Conservation (phyloP, 495 filamentous ascomycete genomes). For the Pyrenula aspistea region DNA sequence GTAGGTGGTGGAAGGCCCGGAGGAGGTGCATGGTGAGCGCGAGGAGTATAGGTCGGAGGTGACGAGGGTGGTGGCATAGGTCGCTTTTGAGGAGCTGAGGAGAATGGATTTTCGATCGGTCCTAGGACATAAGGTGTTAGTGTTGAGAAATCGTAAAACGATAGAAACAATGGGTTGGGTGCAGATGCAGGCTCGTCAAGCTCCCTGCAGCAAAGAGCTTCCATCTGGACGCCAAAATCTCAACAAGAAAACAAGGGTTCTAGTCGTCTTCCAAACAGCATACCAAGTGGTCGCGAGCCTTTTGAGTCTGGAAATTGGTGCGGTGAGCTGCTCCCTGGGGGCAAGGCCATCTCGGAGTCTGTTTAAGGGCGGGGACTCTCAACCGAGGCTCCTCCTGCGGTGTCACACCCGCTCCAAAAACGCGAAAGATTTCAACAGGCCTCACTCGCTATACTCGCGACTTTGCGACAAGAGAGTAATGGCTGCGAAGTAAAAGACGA, state of each 20-base stretch:
- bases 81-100: slow-evolving; percentile 13
- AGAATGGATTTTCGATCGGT: neutral
- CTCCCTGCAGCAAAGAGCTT: too few relatives aligned
- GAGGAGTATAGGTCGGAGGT: slow-evolving; percentile 37
- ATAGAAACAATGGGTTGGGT: too few relatives aligned
- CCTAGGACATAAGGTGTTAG: too few relatives aligned
- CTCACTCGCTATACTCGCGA: neutral
- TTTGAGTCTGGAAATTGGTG: neutral
- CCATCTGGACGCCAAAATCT: too few relatives aligned
- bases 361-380: neutral
- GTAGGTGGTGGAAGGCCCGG: slow-evolving; percentile 17
- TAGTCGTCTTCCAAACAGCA: neutral
- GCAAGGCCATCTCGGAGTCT: neutral
- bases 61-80: slow-evolving; percentile 51
- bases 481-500: too few relatives aligned
- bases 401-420: neutral
- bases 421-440: neutral
- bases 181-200: too few relatives aligned
- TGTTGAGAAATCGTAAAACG: too few relatives aligned
- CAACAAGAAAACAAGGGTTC: too few relatives aligned
- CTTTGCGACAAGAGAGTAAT: neutral
- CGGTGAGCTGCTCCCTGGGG: neutral
- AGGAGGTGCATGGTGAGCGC: slow-evolving; percentile 26
- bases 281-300: neutral
- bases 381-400: neutral